These are phyloP conservation scores for Pharus latifolius DNA, from an alignment of 176 grass and related monocot genomes.

Conservation along the genomic window DNA sequence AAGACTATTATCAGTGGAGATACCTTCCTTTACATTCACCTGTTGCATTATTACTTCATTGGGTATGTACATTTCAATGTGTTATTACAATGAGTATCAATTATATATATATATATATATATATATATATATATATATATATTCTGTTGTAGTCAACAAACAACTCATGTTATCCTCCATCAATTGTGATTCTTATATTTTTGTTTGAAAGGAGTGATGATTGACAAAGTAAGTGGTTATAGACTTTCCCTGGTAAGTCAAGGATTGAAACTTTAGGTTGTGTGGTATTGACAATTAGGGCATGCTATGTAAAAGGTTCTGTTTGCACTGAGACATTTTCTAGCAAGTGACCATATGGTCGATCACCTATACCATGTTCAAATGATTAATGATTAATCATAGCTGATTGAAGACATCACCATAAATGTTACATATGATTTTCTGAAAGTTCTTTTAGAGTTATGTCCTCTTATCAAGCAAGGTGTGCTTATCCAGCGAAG, in stretches of 20 bases:
- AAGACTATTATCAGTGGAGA: slow-evolving; percentile 91
- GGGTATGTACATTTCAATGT: slow-evolving; percentile 34
- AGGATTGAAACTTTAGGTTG: neutral
- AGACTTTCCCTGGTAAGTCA: neutral
- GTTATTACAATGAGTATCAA: neutral
- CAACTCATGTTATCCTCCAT: neutral
- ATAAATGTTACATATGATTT: neutral
- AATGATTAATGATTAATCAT: neutral
- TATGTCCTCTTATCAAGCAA: neutral
- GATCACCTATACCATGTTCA: neutral
- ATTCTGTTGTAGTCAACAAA: too few relatives aligned
- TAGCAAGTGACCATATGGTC: neutral
- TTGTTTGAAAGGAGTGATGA: neutral
- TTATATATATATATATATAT: too few relatives aligned
- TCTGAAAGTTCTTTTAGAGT: neutral
- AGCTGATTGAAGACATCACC: neutral
- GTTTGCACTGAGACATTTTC: neutral
- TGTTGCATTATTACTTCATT: slow-evolving; percentile 77
- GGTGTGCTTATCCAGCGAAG: neutral
- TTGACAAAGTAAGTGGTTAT: neutral
- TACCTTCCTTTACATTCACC: slow-evolving; percentile 80
- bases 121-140: too few relatives aligned
- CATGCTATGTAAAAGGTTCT: neutral
- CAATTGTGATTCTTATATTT: neutral
- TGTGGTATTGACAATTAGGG: neutral